Evolutionary conservation across 1,139 yeast species (phyloP), one percentile per base, ranked within the genome.

Genomic region (Suhomyces maxii): DNA sequence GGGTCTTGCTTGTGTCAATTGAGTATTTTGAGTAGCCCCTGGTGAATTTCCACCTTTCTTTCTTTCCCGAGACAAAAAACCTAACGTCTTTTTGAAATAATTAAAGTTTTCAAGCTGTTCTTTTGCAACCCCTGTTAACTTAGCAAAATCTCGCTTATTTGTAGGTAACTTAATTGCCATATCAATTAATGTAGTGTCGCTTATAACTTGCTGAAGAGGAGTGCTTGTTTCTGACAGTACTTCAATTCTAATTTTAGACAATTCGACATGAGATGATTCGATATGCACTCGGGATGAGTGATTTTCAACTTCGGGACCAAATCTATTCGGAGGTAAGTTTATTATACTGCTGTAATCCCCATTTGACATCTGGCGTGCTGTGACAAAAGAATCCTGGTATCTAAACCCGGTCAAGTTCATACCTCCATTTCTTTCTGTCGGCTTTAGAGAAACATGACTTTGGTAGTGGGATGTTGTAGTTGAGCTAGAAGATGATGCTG

Each of bases 141-240:
- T 65, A 7, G 69, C 63, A 60, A 74, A 84, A 41, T 79, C 87
- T n/a, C 59, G 62, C 46, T 76, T 77, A 12, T 75, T 76, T 1
- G 75, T 69, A 0, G 91, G 91, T 32, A 85, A 62, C 38, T 66
- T 67, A 14, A 64, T 59, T 0, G 88, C 83, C 77, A 84, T 74
- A 43, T 80, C 82, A 51, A 73, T 74, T 42, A 85, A 59, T 0
- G 83, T 67, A 0, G 61, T 64, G 50, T 82, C 84, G 1, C 78
- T 66, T 4, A 83, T 64, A 40, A 83, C 69, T 13, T 72, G 67
- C 1, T 72, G 64, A 8, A 77, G 68, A 13, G 65, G 63, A 35
- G 71, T 69, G 8, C 68, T 69, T 47, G 76, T 56, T 38, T 71
- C 71, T 8, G 72, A 71, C 60, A 80, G 76, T 13, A 73, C 61